phyloP scores from a whole-genome alignment of 352 stramenopile species.

The Globisporangium iwayamae region DNA sequence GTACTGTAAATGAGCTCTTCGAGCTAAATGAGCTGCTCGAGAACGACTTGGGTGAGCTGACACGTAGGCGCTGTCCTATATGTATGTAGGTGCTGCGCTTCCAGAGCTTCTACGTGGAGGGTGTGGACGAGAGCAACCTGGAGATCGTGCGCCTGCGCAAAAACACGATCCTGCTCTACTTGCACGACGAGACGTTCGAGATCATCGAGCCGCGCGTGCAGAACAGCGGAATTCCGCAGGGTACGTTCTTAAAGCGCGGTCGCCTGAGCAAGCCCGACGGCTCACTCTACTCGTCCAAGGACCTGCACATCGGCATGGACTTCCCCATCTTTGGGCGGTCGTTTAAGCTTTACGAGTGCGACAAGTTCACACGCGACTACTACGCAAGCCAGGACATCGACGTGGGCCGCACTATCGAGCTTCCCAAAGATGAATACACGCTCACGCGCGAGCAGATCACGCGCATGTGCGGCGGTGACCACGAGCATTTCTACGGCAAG shows the following conservation, averaged over 20 bases:
- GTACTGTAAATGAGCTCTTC: slow-evolving; percentile 7
- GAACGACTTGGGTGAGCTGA: not conserved
- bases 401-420: slow-evolving; percentile 39
- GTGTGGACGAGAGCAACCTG: slow-evolving; percentile 76
- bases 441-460: slow-evolving; percentile 74
- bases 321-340: slow-evolving; percentile 69
- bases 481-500: slow-evolving; percentile 74
- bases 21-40: not conserved
- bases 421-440: slow-evolving; percentile 85
- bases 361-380: slow-evolving; percentile 70
- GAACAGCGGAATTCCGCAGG: slow-evolving; percentile 87
- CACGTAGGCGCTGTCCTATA: not conserved
- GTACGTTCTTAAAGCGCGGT: slow-evolving; percentile 81
- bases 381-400: slow-evolving; percentile 42
- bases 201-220: slow-evolving; percentile 78
- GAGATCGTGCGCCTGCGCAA: slow-evolving; percentile 73
- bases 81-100: slow-evolving; percentile 64
- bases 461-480: slow-evolving; percentile 63
- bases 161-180: slow-evolving; percentile 78
- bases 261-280: slow-evolving; percentile 61
- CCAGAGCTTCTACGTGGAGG: slow-evolving; percentile 82
- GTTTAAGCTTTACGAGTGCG: slow-evolving; percentile 78
- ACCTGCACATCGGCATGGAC: slow-evolving; percentile 68
- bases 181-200: slow-evolving; percentile 86
- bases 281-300: slow-evolving; percentile 37